Percentiles rank a stretch among this genome's conserved stretches.
phyloP scores from a whole-genome alignment of 768 basidiomycete genomes.

The Suillus lakei region DNA sequence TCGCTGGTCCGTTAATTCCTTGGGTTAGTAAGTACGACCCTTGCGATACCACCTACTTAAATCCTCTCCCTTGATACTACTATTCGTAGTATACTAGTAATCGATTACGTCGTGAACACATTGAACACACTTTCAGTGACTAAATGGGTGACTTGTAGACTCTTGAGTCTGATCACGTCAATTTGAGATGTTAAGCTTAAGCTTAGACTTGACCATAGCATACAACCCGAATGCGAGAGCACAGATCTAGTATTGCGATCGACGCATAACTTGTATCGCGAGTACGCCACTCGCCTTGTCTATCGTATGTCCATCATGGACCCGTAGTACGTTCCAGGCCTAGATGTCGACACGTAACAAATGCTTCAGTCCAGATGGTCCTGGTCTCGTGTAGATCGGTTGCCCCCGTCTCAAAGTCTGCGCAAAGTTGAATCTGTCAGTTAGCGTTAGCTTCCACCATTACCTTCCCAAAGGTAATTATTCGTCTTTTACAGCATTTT shows the following conservation, averaged over 20 bases:
- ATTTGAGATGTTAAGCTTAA: too few relatives aligned
- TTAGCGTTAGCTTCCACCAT: not conserved
- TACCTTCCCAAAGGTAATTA: not conserved
- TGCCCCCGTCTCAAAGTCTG: constrained; percentile 1
- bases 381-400: not conserved
- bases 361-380: not conserved
- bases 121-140: not conserved
- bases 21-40: not conserved
- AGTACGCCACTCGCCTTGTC: too few relatives aligned
- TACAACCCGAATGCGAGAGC: too few relatives aligned
- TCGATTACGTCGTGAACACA: not conserved
- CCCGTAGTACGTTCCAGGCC: too few relatives aligned
- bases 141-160: not conserved
- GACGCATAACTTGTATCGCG: too few relatives aligned
- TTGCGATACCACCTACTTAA: not conserved
- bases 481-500: not conserved
- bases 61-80: not conserved
- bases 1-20: too few relatives aligned
- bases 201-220: too few relatives aligned
- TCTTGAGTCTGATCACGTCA: too few relatives aligned
- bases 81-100: not conserved
- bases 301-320: too few relatives aligned
- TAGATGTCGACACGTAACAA: not conserved
- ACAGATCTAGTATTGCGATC: too few relatives aligned
- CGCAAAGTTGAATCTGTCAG: not conserved